These are phyloP conservation scores for Xylariales sp. DNA, from an alignment of 2,329 filamentous ascomycete genomes.

Conservation along the genomic window DNA sequence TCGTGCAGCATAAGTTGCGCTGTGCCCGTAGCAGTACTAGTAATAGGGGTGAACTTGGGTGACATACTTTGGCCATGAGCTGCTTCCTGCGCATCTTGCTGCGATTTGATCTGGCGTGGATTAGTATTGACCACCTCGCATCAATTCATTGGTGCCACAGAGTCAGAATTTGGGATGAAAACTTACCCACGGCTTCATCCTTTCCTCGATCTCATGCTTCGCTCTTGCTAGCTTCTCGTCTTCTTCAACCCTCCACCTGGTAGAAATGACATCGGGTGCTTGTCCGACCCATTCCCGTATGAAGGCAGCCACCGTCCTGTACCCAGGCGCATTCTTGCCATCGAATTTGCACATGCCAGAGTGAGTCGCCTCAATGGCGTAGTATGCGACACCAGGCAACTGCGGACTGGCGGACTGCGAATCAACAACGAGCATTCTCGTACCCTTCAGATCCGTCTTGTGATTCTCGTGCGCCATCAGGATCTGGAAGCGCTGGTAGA, in stretches of 20 bases:
- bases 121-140: neutral
- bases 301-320: constrained; percentile 44
- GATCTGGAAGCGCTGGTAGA: constrained; percentile 65
- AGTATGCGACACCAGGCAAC: constrained; percentile 64
- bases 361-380: constrained; percentile 50
- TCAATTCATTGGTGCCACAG: neutral
- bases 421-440: constrained; percentile 62
- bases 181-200: constrained; percentile 36
- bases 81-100: constrained; percentile 17
- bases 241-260: constrained; percentile 57
- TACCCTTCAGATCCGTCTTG: constrained; percentile 63
- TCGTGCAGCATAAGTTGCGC: constrained; percentile 14
- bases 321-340: constrained; percentile 60
- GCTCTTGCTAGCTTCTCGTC: constrained; percentile 43
- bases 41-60: constrained; percentile 18
- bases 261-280: constrained; percentile 48
- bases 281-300: constrained; percentile 48
- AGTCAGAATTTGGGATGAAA: constrained; percentile 10
- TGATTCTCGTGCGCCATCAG: constrained; percentile 75
- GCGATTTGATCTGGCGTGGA: constrained; percentile 21
- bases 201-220: constrained; percentile 40
- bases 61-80: constrained; percentile 26
- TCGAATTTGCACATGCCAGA: constrained; percentile 39
- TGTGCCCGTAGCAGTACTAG: neutral
- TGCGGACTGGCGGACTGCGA: constrained; percentile 64